These are phyloP conservation scores for Penicillium longicatenatum DNA, from an alignment of 495 filamentous ascomycete species.

Conservation along the genomic window DNA sequence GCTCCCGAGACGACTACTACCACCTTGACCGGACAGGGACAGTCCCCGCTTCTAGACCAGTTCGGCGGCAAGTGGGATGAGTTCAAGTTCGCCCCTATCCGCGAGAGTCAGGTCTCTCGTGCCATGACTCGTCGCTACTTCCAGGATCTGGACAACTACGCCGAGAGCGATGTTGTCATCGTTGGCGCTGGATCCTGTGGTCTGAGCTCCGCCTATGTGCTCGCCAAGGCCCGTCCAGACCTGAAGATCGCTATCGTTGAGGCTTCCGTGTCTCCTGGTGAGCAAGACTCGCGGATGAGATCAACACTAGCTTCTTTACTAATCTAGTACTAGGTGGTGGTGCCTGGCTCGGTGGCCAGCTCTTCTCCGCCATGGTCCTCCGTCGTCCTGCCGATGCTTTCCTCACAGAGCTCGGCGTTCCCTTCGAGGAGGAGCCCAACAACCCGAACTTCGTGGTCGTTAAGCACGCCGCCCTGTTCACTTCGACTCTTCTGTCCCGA, in stretches of 20 bases:
- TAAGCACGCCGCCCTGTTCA: constrained; percentile 92
- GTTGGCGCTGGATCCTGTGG: constrained; percentile 87
- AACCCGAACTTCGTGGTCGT: constrained; percentile 86
- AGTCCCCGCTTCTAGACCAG: constrained; percentile 59
- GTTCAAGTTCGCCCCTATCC: constrained; percentile 83
- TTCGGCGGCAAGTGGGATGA: constrained; percentile 70
- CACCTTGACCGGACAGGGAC: constrained; percentile 35
- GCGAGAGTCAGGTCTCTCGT: constrained; percentile 86
- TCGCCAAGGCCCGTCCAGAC: constrained; percentile 82
- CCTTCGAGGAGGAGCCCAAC: constrained; percentile 83
- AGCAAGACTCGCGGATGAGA: constrained; percentile 8
- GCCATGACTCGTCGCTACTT: constrained; percentile 94
- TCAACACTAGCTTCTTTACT: background rate
- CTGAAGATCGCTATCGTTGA: constrained; percentile 91
- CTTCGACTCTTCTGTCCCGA: constrained; percentile 77
- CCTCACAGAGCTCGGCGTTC: constrained; percentile 74
- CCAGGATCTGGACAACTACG: constrained; percentile 81
- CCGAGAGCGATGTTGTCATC: constrained; percentile 90
- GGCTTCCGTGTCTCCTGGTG: constrained; percentile 76
- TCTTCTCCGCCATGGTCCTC: constrained; percentile 93
- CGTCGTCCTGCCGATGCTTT: constrained; percentile 87
- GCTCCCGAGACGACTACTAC: constrained; percentile 43
- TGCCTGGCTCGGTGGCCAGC: constrained; percentile 90
- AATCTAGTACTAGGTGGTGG: constrained; percentile 61
- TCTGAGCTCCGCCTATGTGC: constrained; percentile 78